phyloP scores from a whole-genome alignment of 768 basidiomycete species.

The Mycena galopus region DNA sequence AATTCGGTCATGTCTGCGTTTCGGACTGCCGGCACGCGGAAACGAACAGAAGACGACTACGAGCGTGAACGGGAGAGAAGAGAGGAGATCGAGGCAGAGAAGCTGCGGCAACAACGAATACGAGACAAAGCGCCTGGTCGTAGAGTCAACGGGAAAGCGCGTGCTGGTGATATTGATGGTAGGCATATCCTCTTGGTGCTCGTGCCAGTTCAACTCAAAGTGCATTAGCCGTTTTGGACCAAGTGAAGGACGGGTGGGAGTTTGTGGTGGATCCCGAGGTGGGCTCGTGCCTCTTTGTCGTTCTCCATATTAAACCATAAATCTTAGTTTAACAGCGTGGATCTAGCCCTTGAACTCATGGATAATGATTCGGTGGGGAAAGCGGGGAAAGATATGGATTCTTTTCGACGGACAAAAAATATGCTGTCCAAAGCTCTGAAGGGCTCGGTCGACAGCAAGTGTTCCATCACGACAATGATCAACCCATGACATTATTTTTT shows the following conservation, averaged over 20 bases:
- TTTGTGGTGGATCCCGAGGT: conserved; percentile 88
- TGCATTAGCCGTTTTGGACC: conserved; percentile 80
- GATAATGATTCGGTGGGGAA: conserved; percentile 81
- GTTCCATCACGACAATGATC: background rate
- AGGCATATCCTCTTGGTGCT: conserved; percentile 18
- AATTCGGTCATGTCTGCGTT: conserved; percentile 77
- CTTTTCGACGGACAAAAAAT: conserved; percentile 82
- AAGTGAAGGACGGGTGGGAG: conserved; percentile 92
- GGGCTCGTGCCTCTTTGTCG: conserved; percentile 33
- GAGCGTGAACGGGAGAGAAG: conserved; percentile 70
- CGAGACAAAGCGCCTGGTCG: conserved; percentile 75
- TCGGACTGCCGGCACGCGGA: conserved; percentile 71
- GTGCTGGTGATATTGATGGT: conserved; percentile 90
- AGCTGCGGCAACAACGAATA: conserved; percentile 75
- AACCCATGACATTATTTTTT: conserved; percentile 14
- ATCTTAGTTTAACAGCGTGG: conserved; percentile 90
- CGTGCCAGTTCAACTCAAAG: background rate
- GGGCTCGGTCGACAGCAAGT: conserved; percentile 90
- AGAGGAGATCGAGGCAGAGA: conserved; percentile 74
- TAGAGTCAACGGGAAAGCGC: conserved; percentile 64
- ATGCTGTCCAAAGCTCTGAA: conserved; percentile 85
- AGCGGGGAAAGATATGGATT: conserved; percentile 78
- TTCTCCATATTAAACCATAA: conserved; percentile 16
- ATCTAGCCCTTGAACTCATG: conserved; percentile 90
- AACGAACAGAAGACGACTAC: conserved; percentile 65